These are phyloP conservation scores for Floccularia luteovirens DNA, from an alignment of 768 basidiomycete genomes.

Conservation along the genomic window DNA sequence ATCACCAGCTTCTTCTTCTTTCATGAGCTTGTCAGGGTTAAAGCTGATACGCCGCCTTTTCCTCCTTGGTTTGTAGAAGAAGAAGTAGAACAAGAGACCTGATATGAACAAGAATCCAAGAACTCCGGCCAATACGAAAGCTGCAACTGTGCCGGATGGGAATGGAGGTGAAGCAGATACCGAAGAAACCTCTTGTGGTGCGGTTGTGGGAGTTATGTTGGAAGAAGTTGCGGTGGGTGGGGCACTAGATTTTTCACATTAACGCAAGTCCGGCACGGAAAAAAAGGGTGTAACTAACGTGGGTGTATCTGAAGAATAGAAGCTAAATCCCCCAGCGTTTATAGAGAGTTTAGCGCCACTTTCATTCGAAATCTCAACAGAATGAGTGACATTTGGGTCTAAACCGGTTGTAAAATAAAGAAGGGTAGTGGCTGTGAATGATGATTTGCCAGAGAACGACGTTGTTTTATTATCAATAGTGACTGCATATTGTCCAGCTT, in stretches of 20 bases:
- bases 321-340: slow-evolving; percentile 40
- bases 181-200: slow-evolving; percentile 1
- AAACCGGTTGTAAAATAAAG: slow-evolving; percentile 62
- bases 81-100: slow-evolving; percentile 32
- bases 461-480: slow-evolving; percentile 33
- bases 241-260: not conserved
- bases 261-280: not conserved
- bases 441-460: slow-evolving; percentile 40
- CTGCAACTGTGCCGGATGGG: slow-evolving; percentile 56
- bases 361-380: slow-evolving; percentile 47
- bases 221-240: slow-evolving; percentile 13
- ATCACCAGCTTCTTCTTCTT: slow-evolving; percentile 12
- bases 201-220: slow-evolving; percentile 8
- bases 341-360: slow-evolving; percentile 45
- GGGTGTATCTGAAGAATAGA: slow-evolving; percentile 23
- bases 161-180: slow-evolving; percentile 17
- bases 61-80: slow-evolving; percentile 39
- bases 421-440: slow-evolving; percentile 43
- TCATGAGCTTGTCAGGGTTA: not conserved
- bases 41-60: slow-evolving; percentile 6
- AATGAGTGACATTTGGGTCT: slow-evolving; percentile 38
- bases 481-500: slow-evolving; percentile 53
- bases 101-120: slow-evolving; percentile 40
- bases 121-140: slow-evolving; percentile 48
- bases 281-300: slow-evolving; percentile 12